Conservation (phyloP, 1,284 basidiomycete species). For the Quambalaria eucalypti region DNA sequence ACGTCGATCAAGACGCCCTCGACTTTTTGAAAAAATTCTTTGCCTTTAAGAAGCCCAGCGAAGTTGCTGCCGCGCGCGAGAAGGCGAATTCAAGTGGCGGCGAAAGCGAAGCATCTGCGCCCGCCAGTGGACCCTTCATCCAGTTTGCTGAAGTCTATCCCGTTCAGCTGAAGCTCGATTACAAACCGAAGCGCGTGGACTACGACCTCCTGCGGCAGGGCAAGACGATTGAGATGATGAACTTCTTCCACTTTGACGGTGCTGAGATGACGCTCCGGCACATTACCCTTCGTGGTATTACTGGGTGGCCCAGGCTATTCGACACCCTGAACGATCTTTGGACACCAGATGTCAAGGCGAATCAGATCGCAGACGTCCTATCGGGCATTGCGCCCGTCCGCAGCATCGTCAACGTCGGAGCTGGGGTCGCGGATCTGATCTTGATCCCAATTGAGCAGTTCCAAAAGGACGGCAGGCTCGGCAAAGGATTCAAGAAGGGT, state of each 20-base stretch:
- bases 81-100: no score
- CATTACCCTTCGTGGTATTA: slow-evolving; percentile 78
- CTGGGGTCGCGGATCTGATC: slow-evolving; percentile 88
- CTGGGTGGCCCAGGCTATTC: slow-evolving; percentile 77
- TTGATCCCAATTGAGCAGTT: slow-evolving; percentile 93
- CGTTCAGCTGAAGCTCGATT: slow-evolving; percentile 76
- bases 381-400: slow-evolving; percentile 93
- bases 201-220: slow-evolving; percentile 73
- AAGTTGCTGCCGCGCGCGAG: neutral
- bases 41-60: slow-evolving; percentile 59
- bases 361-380: slow-evolving; percentile 90
- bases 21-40: slow-evolving; percentile 97
- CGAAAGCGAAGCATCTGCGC: slow-evolving; percentile 1
- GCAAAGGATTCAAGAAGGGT: slow-evolving; percentile 86
- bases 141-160: slow-evolving; percentile 80
- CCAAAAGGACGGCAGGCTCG: slow-evolving; percentile 86
- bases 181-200: slow-evolving; percentile 94
- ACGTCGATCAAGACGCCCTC: slow-evolving; percentile 95
- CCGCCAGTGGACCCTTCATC: neutral
- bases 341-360: slow-evolving; percentile 98
- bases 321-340: slow-evolving; percentile 89
- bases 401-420: slow-evolving; percentile 80
- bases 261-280: slow-evolving; percentile 95
- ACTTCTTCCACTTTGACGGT: slow-evolving; percentile 99
- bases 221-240: slow-evolving; percentile 92